A percentile compares a stretch with the other conserved stretches of the same genome.
These are phyloP conservation scores for Fusarium haematococcum DNA, from an alignment of 2,329 filamentous ascomycete species.

Conservation along the genomic window DNA sequence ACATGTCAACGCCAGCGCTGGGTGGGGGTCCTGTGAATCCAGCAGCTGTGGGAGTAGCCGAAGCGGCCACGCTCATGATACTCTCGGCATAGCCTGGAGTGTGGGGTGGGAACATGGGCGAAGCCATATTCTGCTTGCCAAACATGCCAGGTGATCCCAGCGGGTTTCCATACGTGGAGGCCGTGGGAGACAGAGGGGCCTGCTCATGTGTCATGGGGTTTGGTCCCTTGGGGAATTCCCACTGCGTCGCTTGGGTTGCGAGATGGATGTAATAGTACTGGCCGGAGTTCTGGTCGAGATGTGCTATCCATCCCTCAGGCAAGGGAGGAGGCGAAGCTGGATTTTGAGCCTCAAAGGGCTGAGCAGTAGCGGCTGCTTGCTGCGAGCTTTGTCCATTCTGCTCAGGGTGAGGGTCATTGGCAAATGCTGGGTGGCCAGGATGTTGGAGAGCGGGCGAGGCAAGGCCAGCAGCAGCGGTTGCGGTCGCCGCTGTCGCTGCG, in stretches of 20 bases:
- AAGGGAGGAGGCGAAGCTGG: constrained; percentile 90
- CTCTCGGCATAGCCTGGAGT: constrained; percentile 88
- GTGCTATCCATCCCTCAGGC: constrained; percentile 98
- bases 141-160: constrained; percentile 74
- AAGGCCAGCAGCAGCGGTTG: constrained; percentile 46
- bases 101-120: constrained; percentile 85
- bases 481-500: constrained; percentile 35
- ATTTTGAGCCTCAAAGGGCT: constrained; percentile 58
- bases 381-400: constrained; percentile 62
- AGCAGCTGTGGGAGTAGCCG: constrained; percentile 79
- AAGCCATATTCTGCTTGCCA: constrained; percentile 69
- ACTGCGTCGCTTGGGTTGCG: constrained; percentile 94
- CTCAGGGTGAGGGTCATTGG: constrained; percentile 78
- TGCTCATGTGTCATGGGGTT: constrained; percentile 88
- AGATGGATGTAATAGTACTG: constrained; percentile 99
- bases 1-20: constrained; percentile 89
- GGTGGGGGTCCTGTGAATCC: constrained; percentile 92
- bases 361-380: constrained; percentile 58
- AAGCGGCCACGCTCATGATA: constrained; percentile 82
- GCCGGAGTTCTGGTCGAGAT: constrained; percentile 93
- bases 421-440: constrained; percentile 87
- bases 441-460: constrained; percentile 65
- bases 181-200: constrained; percentile 83
- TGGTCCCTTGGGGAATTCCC: constrained; percentile 98
- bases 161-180: constrained; percentile 81